These are phyloP conservation scores for Rhizopus arrhizus DNA, from an alignment of 371 early-diverging fungal species.

Conservation along the genomic window DNA sequence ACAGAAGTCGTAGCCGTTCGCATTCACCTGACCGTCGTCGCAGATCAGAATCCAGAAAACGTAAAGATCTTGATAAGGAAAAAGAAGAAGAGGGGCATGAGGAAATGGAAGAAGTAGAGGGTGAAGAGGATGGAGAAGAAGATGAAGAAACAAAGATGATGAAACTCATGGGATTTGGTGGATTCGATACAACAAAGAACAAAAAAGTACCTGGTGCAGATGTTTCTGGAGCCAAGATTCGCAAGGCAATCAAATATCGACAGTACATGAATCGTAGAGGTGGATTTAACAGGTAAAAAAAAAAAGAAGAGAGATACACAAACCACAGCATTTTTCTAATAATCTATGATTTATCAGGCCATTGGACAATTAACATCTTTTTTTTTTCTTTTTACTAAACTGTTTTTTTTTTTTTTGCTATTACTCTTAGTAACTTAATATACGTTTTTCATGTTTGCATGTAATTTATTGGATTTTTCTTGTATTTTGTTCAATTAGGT, in stretches of 20 bases:
- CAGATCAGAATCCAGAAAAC: conserved; percentile 3
- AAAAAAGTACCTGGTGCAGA: conserved; percentile 71
- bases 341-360: neutral
- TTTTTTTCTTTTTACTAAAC: neutral
- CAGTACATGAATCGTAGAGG: conserved; percentile 96
- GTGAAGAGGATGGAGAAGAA: conserved; percentile 35
- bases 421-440: no score
- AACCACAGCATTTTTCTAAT: no score
- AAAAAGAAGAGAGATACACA: neutral
- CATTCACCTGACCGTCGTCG: conserved; percentile 11
- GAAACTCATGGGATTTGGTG: conserved; percentile 84
- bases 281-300: conserved; percentile 77
- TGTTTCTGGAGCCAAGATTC: conserved; percentile 69
- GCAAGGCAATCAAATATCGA: conserved; percentile 81
- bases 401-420: no score
- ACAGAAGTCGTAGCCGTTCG: conserved; percentile 17
- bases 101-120: conserved; percentile 1
- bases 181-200: conserved; percentile 87
- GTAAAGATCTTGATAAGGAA: conserved; percentile 1
- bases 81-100: conserved; percentile 7
- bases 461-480: no score
- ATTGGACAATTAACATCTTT: neutral
- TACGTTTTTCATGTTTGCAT: no score
- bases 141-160: conserved; percentile 56
- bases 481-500: no score